A percentile compares a stretch with the other conserved stretches of the same genome.
phyloP scores from a whole-genome alignment of 2,329 filamentous ascomycete genomes.

The Exophiala sideris region DNA sequence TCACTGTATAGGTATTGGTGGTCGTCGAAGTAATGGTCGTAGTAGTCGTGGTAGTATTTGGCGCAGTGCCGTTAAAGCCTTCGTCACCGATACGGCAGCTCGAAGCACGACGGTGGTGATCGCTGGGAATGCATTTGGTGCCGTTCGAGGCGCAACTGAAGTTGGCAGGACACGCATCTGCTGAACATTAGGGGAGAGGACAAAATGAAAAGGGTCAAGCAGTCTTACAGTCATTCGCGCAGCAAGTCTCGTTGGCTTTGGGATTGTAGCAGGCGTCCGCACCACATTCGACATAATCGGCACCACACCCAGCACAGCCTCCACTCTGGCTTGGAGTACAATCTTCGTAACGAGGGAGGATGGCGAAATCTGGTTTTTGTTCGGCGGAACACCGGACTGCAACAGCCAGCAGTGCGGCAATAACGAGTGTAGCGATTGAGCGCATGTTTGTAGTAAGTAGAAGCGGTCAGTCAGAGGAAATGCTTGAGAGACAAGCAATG shows the following conservation, averaged over 20 bases:
- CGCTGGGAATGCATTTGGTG: constrained; percentile 5
- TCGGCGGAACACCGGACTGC: constrained; percentile 8
- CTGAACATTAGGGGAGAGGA: constrained; percentile 1
- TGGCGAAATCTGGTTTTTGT: background rate
- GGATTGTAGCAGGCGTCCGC: constrained; percentile 26
- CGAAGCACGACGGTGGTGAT: constrained; percentile 1
- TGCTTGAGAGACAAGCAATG: constrained; percentile 1
- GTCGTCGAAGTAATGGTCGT: constrained; percentile 20
- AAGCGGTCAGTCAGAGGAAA: background rate
- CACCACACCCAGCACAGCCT: constrained; percentile 12
- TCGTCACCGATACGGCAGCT: background rate
- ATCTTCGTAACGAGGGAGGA: constrained; percentile 1
- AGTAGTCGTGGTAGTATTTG: constrained; percentile 8
- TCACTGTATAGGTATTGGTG: constrained; percentile 20
- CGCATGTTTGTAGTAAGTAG: constrained; percentile 9
- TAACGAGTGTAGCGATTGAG: constrained; percentile 9
- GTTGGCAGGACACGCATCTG: constrained; percentile 15
- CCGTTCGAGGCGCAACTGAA: constrained; percentile 13
- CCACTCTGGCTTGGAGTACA: constrained; percentile 6
- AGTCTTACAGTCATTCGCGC: constrained; percentile 24
- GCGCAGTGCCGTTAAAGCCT: background rate
- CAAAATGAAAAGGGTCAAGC: background rate
- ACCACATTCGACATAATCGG: constrained; percentile 16
- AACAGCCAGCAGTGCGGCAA: constrained; percentile 9
- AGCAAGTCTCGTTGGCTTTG: constrained; percentile 26